Evolutionary conservation across 225 moss, liverwort and hornwort species (phyloP), one percentile per base, ranked within the genome.

Genomic region (Pseudoscleropodium purum): DNA sequence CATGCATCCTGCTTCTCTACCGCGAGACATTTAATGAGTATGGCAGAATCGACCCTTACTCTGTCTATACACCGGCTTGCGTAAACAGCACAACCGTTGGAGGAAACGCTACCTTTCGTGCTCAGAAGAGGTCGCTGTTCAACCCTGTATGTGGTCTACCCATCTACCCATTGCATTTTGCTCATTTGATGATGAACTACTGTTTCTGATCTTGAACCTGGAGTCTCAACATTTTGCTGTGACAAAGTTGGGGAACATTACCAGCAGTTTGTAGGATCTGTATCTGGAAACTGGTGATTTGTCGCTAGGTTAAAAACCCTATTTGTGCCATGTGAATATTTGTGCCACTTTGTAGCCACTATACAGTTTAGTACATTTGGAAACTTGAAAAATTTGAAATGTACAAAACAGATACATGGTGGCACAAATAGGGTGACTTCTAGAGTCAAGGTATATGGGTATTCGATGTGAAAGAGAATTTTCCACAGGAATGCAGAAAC

Each of bases 21-120:
- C 75, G 34, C 36, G 64, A 91, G 33, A 75, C 90, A 1, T 36
- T 31, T 2, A 11, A 5, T 4, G 95, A 95, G 86, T 85, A 47
- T 9, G 97, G 97, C n/a, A 64, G 65, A 33, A 86, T 97, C 9
- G 95, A 97, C 47, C 88, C 83, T 9, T 97, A 97, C 90, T 89
- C 93, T 15, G 89, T 96, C 86, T 97, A 96, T 31, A 88, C 94
- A 14, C 94, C 95, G 1, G 85, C 60, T 6, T 97, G 97, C 86
- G 3, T 27, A 60, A 15, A 75, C 18, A 75, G 84, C 21, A 26
- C 4, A 6, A 89, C 87, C 56, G 39, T 37, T 0, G 85, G 52
- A 27, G 88, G 64, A n/a, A 88, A 87, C 8, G 27, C 51, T 13
- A 91, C 84, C 17, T 1, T n/a, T 15, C 36, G 41, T 19, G 49